Percentiles rank a stretch among this genome's conserved stretches.
These are phyloP conservation scores for Isabelozyma rhagii DNA, from an alignment of 805 yeast species.

Conservation along the genomic window DNA sequence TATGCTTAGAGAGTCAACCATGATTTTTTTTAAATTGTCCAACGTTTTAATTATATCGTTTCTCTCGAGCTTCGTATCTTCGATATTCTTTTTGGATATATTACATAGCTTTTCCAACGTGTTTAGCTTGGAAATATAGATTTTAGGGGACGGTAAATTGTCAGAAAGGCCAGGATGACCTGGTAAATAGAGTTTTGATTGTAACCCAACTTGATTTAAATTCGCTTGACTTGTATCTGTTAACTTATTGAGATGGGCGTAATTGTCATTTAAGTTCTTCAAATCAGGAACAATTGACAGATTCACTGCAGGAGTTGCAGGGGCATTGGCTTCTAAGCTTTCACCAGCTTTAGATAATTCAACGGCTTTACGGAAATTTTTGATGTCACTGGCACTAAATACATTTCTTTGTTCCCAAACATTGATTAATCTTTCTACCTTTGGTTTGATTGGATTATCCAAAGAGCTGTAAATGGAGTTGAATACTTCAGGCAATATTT, in stretches of 20 bases:
- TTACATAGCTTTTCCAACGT: constrained; percentile 35
- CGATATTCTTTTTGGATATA: constrained; percentile 27
- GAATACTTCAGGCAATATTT: constrained; percentile 44
- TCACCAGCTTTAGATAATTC: constrained; percentile 10
- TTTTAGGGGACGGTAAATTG: constrained; percentile 35
- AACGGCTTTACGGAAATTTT: constrained; percentile 22
- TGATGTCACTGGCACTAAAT: constrained; percentile 29
- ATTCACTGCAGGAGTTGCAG: background rate
- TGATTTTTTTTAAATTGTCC: constrained; percentile 16
- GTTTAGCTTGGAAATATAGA: constrained; percentile 37
- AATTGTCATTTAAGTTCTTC: constrained; percentile 27
- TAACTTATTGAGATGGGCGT: constrained; percentile 23
- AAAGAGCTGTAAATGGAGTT: constrained; percentile 24
- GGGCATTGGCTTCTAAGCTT: background rate
- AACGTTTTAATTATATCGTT: constrained; percentile 23
- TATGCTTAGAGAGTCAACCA: constrained; percentile 24
- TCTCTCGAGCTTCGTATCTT: constrained; percentile 27
- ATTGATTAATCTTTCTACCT: constrained; percentile 47
- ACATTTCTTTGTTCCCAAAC: constrained; percentile 59
- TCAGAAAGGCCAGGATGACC: constrained; percentile 31
- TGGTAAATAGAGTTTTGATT: constrained; percentile 35
- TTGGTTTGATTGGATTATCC: constrained; percentile 39
- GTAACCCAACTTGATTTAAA: constrained; percentile 36
- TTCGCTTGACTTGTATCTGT: constrained; percentile 28
- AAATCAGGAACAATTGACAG: constrained; percentile 26